Base-by-base conservation (phyloP, 2,329 filamentous ascomycete genomes). In the Ceratocystis destructans region DNA sequence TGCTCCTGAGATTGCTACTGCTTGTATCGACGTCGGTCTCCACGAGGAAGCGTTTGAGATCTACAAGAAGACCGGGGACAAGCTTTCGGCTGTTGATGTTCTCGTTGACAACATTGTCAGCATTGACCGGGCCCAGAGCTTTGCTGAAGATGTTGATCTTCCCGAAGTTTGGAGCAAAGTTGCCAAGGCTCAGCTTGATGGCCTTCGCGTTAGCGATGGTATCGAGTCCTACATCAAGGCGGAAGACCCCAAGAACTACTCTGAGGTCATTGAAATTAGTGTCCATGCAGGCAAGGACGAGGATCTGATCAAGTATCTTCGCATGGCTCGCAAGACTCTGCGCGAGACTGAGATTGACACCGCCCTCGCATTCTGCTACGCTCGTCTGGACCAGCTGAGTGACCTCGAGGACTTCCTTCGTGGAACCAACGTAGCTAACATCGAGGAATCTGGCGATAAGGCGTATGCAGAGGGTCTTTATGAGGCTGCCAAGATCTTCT, bases 401-500 rank as follows among this genome's bases (percentile, higher is more conserved):
- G 94, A 99, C 75, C 85, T 99, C 46, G 94, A 99, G 77, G 94
- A 99, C 75, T 99, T 99, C 82, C 80, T 99, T 69, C 88, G 90
- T 67, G 86, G 85, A 33, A 92, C 90, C 66, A 99, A 99, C 71
- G 94, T 97, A 69, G 93, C 94, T 64, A 92, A 99, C 75, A 83
- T 97, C 65, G 94, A 99, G 75, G 89, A 94, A 71, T 97, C 91
- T 68, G 94, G 94, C 80, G 94, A 99, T 82, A 96, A 96, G 81
- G 93, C 94, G 25, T 97, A 96, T 71, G 88, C 87, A 69, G 94
- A 99, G 78, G 93, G 93, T 68, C 87, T 90, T 73, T 93, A 94
- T 73, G 88, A 97, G 80, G 94, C 94, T 55, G 90, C 94, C 70
- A 99, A 99, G 84, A 97, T 99, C 73, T 99, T 97, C 83, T 99